Evolutionary conservation across 2,329 filamentous ascomycete species (phyloP).

Genomic region (Ophiocordyceps sinensis): DNA sequence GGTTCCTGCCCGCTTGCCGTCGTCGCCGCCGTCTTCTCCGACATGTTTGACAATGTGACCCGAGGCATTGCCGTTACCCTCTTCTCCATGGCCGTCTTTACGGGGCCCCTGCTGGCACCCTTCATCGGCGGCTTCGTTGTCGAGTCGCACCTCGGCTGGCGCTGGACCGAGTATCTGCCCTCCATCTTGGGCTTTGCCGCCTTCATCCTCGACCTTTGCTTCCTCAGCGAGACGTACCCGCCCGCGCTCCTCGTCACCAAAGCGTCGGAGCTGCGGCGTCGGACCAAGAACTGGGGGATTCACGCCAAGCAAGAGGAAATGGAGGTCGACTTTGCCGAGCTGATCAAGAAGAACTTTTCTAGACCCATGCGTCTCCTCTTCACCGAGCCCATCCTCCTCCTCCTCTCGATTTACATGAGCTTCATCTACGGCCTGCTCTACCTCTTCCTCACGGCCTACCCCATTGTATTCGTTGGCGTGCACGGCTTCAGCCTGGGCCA

Average conservation of each 20-base stretch:
- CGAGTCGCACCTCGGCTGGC: slow-evolving; percentile 50
- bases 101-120: slow-evolving; percentile 51
- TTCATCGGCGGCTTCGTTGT: slow-evolving; percentile 56
- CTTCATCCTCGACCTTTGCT: slow-evolving; percentile 43
- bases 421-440: slow-evolving; percentile 72
- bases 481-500: slow-evolving; percentile 58
- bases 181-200: slow-evolving; percentile 49
- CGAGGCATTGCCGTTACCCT: slow-evolving; percentile 34
- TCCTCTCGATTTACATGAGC: slow-evolving; percentile 56
- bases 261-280: slow-evolving; percentile 44
- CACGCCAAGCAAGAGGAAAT: slow-evolving; percentile 61
- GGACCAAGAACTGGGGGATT: slow-evolving; percentile 55
- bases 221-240: slow-evolving; percentile 57
- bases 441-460: slow-evolving; percentile 74
- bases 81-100: slow-evolving; percentile 40
- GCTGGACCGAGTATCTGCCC: slow-evolving; percentile 55
- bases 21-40: slow-evolving; percentile 56
- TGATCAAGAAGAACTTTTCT: slow-evolving; percentile 52
- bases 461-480: slow-evolving; percentile 61
- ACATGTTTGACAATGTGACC: slow-evolving; percentile 53
- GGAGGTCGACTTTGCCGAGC: slow-evolving; percentile 48
- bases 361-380: slow-evolving; percentile 52
- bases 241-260: slow-evolving; percentile 48
- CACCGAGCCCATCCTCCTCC: slow-evolving; percentile 52
- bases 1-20: slow-evolving; percentile 55